These are phyloP conservation scores for Myotisia sp. DNA, from an alignment of 2,329 filamentous ascomycete species.

Conservation along the genomic window DNA sequence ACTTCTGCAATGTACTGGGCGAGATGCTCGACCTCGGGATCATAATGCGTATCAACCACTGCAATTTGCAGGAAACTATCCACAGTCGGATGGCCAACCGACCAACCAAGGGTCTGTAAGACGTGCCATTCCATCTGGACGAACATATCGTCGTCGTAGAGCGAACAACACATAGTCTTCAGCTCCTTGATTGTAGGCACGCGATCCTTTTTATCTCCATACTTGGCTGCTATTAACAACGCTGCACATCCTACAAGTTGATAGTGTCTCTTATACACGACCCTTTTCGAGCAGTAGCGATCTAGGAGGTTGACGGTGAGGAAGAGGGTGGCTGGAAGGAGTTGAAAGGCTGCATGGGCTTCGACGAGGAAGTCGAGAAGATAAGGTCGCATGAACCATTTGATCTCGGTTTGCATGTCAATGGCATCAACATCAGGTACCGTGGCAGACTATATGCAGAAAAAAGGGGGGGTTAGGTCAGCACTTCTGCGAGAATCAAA, in stretches of 20 bases:
- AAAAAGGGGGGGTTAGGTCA: constrained; percentile 2
- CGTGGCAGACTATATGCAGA: constrained; percentile 54
- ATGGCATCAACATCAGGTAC: constrained; percentile 93
- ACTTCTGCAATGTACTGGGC: constrained; percentile 89
- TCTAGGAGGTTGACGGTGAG: constrained; percentile 93
- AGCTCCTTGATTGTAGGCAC: constrained; percentile 95
- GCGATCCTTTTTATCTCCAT: constrained; percentile 94
- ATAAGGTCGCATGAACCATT: constrained; percentile 99
- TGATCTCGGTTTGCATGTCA: constrained; percentile 97
- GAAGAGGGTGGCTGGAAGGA: constrained; percentile 89
- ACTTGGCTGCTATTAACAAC: constrained; percentile 92
- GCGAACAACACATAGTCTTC: constrained; percentile 96
- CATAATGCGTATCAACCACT: constrained; percentile 58
- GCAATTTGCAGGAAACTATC: constrained; percentile 87
- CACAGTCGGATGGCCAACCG: constrained; percentile 87
- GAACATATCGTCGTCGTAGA: constrained; percentile 99
- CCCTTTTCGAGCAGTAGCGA: constrained; percentile 90
- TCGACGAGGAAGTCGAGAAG: constrained; percentile 96
- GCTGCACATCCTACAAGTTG: constrained; percentile 94
- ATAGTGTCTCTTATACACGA: constrained; percentile 98
- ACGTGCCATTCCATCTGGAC: constrained; percentile 99
- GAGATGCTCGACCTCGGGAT: constrained; percentile 87
- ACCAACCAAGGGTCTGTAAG: constrained; percentile 91
- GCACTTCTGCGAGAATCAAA: background rate
- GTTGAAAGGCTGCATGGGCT: constrained; percentile 85